Conservation (phyloP, 2,329 filamentous ascomycete genomes). For the Dichotomopilus funicola region DNA sequence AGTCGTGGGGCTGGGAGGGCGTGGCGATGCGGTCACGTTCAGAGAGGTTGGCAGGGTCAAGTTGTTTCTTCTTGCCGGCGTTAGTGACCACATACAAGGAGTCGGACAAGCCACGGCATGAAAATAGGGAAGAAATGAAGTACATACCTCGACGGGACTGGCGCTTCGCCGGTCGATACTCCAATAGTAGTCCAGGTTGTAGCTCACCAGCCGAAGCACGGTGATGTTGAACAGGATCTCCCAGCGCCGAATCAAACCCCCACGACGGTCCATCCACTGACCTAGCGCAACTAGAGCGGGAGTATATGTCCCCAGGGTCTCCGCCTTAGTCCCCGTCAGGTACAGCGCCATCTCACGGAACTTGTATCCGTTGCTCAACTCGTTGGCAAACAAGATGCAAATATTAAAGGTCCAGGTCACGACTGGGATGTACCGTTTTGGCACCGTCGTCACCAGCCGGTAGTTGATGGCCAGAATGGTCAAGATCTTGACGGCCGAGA, state of each 20-base stretch:
- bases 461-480: constrained; percentile 77
- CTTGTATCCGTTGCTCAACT: constrained; percentile 71
- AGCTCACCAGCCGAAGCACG: constrained; percentile 85
- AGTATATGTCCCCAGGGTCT: constrained; percentile 28
- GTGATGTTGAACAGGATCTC: constrained; percentile 98
- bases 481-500: constrained; percentile 78
- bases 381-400: constrained; percentile 79
- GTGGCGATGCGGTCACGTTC: constrained; percentile 80
- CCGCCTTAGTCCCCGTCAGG: constrained; percentile 35
- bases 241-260: constrained; percentile 85
- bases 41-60: constrained; percentile 79
- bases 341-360: constrained; percentile 56
- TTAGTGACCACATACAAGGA: constrained; percentile 42
- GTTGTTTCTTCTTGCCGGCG: constrained; percentile 87
- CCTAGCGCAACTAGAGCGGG: constrained; percentile 54
- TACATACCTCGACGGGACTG: constrained; percentile 73
- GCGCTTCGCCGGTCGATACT: constrained; percentile 58
- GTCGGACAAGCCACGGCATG: neutral
- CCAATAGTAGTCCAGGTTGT: constrained; percentile 97
- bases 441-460: constrained; percentile 63
- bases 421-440: constrained; percentile 62
- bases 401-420: constrained; percentile 91
- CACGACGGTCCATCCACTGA: constrained; percentile 66
- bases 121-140: neutral
- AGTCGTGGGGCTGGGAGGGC: constrained; percentile 66